Conservation (phyloP, 345 rosid genomes). For the Salix koriyanagi region DNA sequence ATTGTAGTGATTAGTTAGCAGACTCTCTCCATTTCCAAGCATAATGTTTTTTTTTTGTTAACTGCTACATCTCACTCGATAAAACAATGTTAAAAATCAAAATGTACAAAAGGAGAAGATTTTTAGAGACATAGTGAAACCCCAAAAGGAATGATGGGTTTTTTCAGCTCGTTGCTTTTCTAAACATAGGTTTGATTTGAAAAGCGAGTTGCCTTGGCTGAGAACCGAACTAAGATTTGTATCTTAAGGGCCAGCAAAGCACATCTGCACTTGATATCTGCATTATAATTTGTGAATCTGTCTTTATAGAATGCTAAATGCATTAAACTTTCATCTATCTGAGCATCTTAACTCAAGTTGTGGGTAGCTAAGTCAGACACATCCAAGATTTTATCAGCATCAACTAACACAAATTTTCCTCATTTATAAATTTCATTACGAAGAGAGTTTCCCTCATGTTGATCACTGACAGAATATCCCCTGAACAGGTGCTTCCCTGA, state of each 20-base stretch:
- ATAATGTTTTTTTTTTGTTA: too few relatives aligned
- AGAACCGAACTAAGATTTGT: too few relatives aligned
- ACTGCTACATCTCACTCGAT: too few relatives aligned
- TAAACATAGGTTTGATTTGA: too few relatives aligned
- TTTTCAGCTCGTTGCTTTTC: too few relatives aligned
- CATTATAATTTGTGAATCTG: not conserved
- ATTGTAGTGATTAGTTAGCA: not conserved
- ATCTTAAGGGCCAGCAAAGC: not conserved
- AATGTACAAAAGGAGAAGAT: too few relatives aligned
- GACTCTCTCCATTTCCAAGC: not conserved
- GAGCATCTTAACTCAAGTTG: too few relatives aligned
- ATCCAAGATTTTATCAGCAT: not conserved
- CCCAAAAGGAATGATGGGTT: too few relatives aligned
- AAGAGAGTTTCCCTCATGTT: not conserved
- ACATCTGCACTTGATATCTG: not conserved
- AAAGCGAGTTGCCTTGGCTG: not conserved
- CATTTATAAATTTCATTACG: not conserved
- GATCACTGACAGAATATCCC: not conserved
- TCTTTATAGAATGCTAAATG: not conserved
- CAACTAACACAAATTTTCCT: not conserved
- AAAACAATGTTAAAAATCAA: too few relatives aligned
- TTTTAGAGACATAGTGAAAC: too few relatives aligned
- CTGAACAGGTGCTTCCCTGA: constrained; percentile 50
- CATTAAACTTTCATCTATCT: too few relatives aligned
- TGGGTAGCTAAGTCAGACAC: too few relatives aligned